These are phyloP conservation scores for Microcera coccophila DNA, from an alignment of 2,329 filamentous ascomycete species.

Conservation along the genomic window DNA sequence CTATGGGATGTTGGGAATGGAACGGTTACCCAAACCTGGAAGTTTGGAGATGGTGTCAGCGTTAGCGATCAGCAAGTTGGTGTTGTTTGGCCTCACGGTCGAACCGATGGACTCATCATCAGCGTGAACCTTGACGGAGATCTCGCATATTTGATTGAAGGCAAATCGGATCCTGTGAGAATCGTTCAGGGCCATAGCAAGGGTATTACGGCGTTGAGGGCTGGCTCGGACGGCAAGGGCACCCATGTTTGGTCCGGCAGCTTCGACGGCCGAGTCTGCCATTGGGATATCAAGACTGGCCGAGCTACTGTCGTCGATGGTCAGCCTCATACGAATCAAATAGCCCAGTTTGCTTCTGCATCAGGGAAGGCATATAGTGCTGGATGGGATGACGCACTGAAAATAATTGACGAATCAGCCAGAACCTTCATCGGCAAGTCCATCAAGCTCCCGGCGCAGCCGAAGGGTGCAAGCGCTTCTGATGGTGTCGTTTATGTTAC, in stretches of 20 bases:
- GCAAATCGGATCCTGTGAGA: constrained; percentile 63
- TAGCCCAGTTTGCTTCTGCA: constrained; percentile 67
- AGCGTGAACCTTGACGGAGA: constrained; percentile 85
- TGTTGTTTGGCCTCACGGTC: constrained; percentile 80
- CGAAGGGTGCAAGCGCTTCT: constrained; percentile 65
- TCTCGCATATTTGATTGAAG: constrained; percentile 80
- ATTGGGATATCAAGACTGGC: constrained; percentile 75
- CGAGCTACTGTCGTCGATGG: constrained; percentile 70
- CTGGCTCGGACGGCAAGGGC: constrained; percentile 45
- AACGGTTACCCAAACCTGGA: constrained; percentile 76
- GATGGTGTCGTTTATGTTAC: constrained; percentile 54
- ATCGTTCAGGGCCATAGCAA: constrained; percentile 87
- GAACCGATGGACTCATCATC: constrained; percentile 83
- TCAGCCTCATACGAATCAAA: constrained; percentile 78
- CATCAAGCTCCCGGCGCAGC: constrained; percentile 70
- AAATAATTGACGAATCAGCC: constrained; percentile 69
- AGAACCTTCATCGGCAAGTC: constrained; percentile 70
- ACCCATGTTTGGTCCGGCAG: constrained; percentile 82
- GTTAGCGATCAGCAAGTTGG: constrained; percentile 88
- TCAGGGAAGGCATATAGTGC: constrained; percentile 72
- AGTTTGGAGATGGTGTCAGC: constrained; percentile 72
- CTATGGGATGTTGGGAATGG: constrained; percentile 87
- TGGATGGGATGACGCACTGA: constrained; percentile 90
- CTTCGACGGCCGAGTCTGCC: constrained; percentile 82
- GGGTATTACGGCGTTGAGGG: constrained; percentile 71